These are phyloP conservation scores for Kwoniella dendrophila DNA, from an alignment of 768 basidiomycete genomes.

Conservation along the genomic window DNA sequence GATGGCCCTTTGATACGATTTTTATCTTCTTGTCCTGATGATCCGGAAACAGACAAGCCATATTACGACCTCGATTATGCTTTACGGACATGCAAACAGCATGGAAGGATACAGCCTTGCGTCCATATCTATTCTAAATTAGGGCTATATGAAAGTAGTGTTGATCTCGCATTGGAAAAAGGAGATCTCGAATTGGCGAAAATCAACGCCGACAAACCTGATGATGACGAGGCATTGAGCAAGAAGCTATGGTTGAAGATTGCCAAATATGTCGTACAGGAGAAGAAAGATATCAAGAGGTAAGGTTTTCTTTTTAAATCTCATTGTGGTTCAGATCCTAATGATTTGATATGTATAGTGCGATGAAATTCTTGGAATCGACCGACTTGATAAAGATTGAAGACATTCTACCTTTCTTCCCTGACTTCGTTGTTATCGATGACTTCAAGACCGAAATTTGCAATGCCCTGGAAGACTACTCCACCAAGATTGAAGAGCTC, in stretches of 20 bases:
- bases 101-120: conserved; percentile 79
- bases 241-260: conserved; percentile 99
- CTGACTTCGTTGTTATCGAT: conserved; percentile 97
- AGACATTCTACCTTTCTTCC: conserved; percentile 98
- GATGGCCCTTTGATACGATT: conserved; percentile 66
- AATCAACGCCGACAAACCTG: conserved; percentile 91
- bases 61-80: conserved; percentile 98
- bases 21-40: conserved; percentile 75
- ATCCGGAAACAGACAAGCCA: conserved; percentile 79
- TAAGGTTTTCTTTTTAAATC: conserved; percentile 58
- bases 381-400: conserved; percentile 96
- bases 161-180: conserved; percentile 89
- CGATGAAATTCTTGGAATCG: conserved; percentile 94
- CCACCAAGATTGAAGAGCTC: conserved; percentile 81
- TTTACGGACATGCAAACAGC: conserved; percentile 81
- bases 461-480: conserved; percentile 89
- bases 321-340: not conserved
- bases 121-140: conserved; percentile 97
- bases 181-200: conserved; percentile 95
- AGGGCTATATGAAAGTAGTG: conserved; percentile 94
- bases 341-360: conserved; percentile 61
- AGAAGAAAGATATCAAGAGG: conserved; percentile 98
- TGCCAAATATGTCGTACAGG: conserved; percentile 96
- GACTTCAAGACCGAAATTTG: conserved; percentile 99
- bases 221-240: conserved; percentile 78